A percentile compares a stretch with the other conserved stretches of the same genome.
phyloP scores from a whole-genome alignment of 768 basidiomycete genomes.

The Hericium coralloides region DNA sequence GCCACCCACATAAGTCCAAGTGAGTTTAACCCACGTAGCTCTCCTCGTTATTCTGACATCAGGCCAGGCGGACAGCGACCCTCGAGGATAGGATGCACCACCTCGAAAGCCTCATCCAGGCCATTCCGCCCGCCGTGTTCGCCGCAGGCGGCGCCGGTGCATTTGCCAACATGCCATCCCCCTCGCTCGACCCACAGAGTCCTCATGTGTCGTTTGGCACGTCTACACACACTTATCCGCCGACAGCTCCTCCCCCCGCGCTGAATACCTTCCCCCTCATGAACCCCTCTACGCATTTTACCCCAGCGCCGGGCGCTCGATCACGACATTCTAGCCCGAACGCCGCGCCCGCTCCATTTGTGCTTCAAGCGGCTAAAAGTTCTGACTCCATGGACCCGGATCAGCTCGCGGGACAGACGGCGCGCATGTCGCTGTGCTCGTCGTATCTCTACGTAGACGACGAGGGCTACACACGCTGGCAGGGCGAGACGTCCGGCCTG shows the following conservation, averaged over 20 bases:
- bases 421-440: constrained; percentile 58
- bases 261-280: constrained; percentile 70
- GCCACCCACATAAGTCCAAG: constrained; percentile 86
- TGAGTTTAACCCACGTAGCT: constrained; percentile 26
- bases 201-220: constrained; percentile 29
- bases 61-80: constrained; percentile 61
- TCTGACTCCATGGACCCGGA: constrained; percentile 23
- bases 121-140: constrained; percentile 76
- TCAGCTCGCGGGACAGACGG: constrained; percentile 45
- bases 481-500: constrained; percentile 88
- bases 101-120: constrained; percentile 75
- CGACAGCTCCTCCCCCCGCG: constrained; percentile 71
- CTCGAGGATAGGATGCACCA: constrained; percentile 87
- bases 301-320: constrained; percentile 25
- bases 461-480: constrained; percentile 82
- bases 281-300: constrained; percentile 74
- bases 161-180: constrained; percentile 22
- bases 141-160: constrained; percentile 41
- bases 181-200: constrained; percentile 21
- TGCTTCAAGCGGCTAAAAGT: constrained; percentile 14
- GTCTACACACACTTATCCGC: constrained; percentile 31
- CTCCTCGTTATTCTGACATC: background rate
- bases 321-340: constrained; percentile 40
- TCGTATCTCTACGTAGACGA: constrained; percentile 85
- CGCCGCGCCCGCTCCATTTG: constrained; percentile 33